These are phyloP conservation scores for Nyctanthes arbortristis DNA, from an alignment of 257 asterid species.

Conservation along the genomic window DNA sequence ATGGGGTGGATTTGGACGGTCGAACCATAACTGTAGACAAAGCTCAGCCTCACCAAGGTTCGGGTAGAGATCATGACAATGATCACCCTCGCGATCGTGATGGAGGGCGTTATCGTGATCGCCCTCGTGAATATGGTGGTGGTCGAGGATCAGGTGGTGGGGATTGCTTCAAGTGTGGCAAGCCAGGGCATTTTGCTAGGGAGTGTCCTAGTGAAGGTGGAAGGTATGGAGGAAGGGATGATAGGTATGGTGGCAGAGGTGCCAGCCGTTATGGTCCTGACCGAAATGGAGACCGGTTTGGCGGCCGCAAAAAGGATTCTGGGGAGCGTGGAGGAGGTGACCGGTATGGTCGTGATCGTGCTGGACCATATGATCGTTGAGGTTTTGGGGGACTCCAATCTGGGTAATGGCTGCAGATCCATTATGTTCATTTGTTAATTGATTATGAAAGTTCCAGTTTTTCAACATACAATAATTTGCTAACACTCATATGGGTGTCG, in stretches of 20 bases:
- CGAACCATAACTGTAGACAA: constrained; percentile 76
- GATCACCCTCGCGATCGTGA: constrained; percentile 67
- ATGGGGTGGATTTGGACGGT: constrained; percentile 83
- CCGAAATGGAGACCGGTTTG: constrained; percentile 59
- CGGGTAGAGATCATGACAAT: constrained; percentile 53
- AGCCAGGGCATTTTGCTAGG: constrained; percentile 93
- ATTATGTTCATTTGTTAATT: too few relatives aligned
- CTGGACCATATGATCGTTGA: constrained; percentile 89
- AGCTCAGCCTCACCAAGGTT: constrained; percentile 76
- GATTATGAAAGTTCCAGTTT: too few relatives aligned
- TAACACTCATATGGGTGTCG: too few relatives aligned
- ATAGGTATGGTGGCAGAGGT: constrained; percentile 35
- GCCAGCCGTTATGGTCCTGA: constrained; percentile 71
- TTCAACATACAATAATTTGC: too few relatives aligned
- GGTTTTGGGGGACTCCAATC: constrained; percentile 56
- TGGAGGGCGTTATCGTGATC: constrained; percentile 47
- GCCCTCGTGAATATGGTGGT: constrained; percentile 44
- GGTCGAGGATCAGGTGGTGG: constrained; percentile 50
- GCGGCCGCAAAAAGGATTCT: constrained; percentile 57
- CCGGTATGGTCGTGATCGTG: constrained; percentile 66
- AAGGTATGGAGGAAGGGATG: constrained; percentile 63
- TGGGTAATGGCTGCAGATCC: constrained; percentile 26
- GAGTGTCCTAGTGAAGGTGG: constrained; percentile 84
- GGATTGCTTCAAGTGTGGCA: constrained; percentile 82
- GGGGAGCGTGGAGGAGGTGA: constrained; percentile 72